Evolutionary conservation across 1,284 basidiomycete genomes (phyloP).

Genomic region (Apiotrichum gamsii): DNA sequence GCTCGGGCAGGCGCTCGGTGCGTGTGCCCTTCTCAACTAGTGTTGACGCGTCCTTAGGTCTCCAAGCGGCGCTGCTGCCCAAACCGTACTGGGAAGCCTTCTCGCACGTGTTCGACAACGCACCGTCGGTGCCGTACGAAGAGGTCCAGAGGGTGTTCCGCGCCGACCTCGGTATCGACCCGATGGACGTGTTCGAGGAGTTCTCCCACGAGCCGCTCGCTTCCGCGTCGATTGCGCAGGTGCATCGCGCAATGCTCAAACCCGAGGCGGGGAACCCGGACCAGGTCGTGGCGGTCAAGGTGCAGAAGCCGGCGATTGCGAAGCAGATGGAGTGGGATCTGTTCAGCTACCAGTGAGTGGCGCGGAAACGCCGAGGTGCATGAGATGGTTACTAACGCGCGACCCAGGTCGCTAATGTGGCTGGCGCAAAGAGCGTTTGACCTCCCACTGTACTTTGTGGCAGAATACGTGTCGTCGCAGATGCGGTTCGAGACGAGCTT

Average conservation of each 20-base stretch:
- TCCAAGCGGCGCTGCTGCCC: slow-evolving; percentile 75
- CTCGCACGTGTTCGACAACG: slow-evolving; percentile 72
- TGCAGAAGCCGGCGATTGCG: slow-evolving; percentile 80
- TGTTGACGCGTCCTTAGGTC: slow-evolving; percentile 56
- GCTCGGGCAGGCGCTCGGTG: slow-evolving; percentile 57
- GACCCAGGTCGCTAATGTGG: slow-evolving; percentile 41
- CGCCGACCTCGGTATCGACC: slow-evolving; percentile 61
- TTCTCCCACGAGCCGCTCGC: slow-evolving; percentile 71
- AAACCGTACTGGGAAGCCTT: slow-evolving; percentile 75
- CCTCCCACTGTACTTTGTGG: slow-evolving; percentile 32
- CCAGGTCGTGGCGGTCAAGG: slow-evolving; percentile 70
- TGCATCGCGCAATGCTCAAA: slow-evolving; percentile 66
- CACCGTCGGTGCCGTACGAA: slow-evolving; percentile 70
- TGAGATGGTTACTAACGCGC: not conserved
- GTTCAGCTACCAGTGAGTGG: slow-evolving; percentile 41
- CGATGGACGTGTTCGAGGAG: slow-evolving; percentile 65
- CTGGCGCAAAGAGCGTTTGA: slow-evolving; percentile 43
- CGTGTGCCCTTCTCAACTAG: slow-evolving; percentile 9
- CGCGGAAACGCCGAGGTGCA: too few species aligned
- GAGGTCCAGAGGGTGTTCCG: slow-evolving; percentile 63
- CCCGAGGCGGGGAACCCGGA: slow-evolving; percentile 21
- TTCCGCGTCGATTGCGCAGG: slow-evolving; percentile 82
- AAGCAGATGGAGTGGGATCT: slow-evolving; percentile 82
- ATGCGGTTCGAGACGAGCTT: slow-evolving; percentile 77
- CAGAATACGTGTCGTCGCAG: slow-evolving; percentile 73